Evolutionary conservation across 768 basidiomycete species (phyloP), one percentile per base, ranked within the genome.

Genomic region (Clitopilus hobsonii): DNA sequence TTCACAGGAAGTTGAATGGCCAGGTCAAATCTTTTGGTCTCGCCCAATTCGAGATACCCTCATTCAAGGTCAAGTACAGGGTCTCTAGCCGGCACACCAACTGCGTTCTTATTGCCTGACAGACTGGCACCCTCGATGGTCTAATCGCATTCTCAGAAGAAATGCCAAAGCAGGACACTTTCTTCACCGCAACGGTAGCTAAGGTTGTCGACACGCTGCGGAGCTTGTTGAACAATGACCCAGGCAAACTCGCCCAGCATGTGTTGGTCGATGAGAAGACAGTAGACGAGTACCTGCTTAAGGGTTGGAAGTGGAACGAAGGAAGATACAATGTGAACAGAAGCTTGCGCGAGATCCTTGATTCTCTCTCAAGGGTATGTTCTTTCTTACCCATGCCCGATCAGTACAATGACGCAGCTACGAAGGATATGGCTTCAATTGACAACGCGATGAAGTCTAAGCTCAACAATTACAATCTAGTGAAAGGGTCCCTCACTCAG

Each of bases 181-280:
- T 82, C 77, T 95, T 98, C 74, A 97, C 94, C 1, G 74, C 81
- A 13, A 85, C 85, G 6, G 88, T 96, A 58, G 92, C 93, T 48
- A 98, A 96, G 76, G 86, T 86, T 6, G 94, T 98, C 50, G 97
- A 98, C 65, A 94, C 94, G 0, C 79, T 98, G 53, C 88, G 94
- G 49, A 91, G 88, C 60, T 79, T 99, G 53, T 72, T 94, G 45
- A 93, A 93, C 66, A 95, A 96, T 61, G 92, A 97, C 63, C 82
- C 88, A 3, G 67, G 77, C 51, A 91, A 87, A 67, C 78, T 91
- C 50, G 70, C 77, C 13, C 89, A 89, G 65, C 90, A 94, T 65
- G 73, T 88, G 32, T 75, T 88, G 30, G 83, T 95, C 18, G 87
- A 96, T 60, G 94, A 96, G 65, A 75, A 81, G 56, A 80, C 76